Percentiles rank a stretch among this genome's conserved stretches.
phyloP scores from a whole-genome alignment of 495 filamentous ascomycete genomes.

The Annulohypoxylon maeteangense region DNA sequence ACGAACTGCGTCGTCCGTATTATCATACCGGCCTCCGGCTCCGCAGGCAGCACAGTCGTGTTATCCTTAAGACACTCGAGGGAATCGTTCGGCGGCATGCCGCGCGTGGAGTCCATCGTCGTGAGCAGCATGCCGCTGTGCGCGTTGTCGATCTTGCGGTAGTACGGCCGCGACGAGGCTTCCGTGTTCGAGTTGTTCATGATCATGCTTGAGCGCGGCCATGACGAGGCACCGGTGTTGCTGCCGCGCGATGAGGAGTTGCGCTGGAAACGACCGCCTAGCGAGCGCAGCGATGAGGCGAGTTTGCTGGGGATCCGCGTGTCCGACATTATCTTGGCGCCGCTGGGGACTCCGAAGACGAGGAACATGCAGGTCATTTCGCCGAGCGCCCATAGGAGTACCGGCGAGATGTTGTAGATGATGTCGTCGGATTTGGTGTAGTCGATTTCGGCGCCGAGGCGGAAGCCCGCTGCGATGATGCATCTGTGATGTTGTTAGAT shows the following conservation, averaged over 20 bases:
- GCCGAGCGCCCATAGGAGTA: slow-evolving; percentile 45
- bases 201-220: slow-evolving; percentile 32
- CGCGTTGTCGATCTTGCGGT: slow-evolving; percentile 39
- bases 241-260: neutral
- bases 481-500: slow-evolving; percentile 12
- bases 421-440: slow-evolving; percentile 41
- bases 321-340: slow-evolving; percentile 42
- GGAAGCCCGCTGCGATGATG: slow-evolving; percentile 42
- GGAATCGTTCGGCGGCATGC: slow-evolving; percentile 37
- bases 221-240: slow-evolving; percentile 16
- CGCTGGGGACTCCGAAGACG: slow-evolving; percentile 43
- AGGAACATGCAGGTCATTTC: slow-evolving; percentile 52
- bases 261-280: slow-evolving; percentile 17
- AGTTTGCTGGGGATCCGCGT: slow-evolving; percentile 22
- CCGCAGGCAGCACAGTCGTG: neutral
- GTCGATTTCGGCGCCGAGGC: slow-evolving; percentile 43
- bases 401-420: slow-evolving; percentile 34
- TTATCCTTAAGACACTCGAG: slow-evolving; percentile 42
- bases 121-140: slow-evolving; percentile 32
- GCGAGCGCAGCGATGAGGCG: slow-evolving; percentile 24
- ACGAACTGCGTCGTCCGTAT: slow-evolving; percentile 43
- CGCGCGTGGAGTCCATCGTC: slow-evolving; percentile 27
- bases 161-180: slow-evolving; percentile 38
- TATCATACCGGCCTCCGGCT: slow-evolving; percentile 24
- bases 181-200: slow-evolving; percentile 21